Evolutionary conservation across 495 filamentous ascomycete species (phyloP).

Genomic region (Hypoxylon subgilvum): DNA sequence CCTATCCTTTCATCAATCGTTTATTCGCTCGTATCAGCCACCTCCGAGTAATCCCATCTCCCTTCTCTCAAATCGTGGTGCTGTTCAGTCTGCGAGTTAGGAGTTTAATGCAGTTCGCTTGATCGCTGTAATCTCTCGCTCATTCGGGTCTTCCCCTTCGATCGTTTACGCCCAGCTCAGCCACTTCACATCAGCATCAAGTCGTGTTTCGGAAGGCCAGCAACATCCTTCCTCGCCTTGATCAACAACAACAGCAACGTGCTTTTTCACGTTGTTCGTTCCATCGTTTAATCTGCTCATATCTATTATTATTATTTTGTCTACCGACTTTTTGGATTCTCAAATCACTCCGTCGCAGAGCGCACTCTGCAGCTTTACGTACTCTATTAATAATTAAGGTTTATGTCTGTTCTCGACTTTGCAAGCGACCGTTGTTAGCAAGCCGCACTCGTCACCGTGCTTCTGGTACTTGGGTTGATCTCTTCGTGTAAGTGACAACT

Average conservation of each 20-base stretch:
- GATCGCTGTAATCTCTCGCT: constrained; percentile 27
- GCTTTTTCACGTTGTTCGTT: constrained; percentile 19
- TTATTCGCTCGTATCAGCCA: constrained; percentile 27
- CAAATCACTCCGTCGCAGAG: constrained; percentile 29
- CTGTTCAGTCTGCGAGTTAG: constrained; percentile 17
- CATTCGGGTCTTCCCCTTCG: constrained; percentile 15
- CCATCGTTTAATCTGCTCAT: constrained; percentile 19
- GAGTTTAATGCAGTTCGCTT: constrained; percentile 23
- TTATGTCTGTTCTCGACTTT: constrained; percentile 17
- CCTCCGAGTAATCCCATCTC: constrained; percentile 7
- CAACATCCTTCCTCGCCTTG: constrained; percentile 16
- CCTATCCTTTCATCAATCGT: constrained; percentile 14
- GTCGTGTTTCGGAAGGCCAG: constrained; percentile 30
- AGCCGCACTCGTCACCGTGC: not conserved
- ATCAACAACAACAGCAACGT: constrained; percentile 31
- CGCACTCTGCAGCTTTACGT: constrained; percentile 30
- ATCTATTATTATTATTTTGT: constrained; percentile 14
- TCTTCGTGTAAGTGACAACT: constrained; percentile 28
- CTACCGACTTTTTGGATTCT: constrained; percentile 25
- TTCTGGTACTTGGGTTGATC: constrained; percentile 6
- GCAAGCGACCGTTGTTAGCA: constrained; percentile 23
- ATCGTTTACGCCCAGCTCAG: constrained; percentile 28
- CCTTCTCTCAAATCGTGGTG: constrained; percentile 18
- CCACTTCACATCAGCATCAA: constrained; percentile 17
- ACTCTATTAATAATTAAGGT: constrained; percentile 39